Evolutionary conservation across 306 rosid genomes (phyloP), one percentile per base, ranked within the genome.

Genomic region (Quercus bicolor): DNA sequence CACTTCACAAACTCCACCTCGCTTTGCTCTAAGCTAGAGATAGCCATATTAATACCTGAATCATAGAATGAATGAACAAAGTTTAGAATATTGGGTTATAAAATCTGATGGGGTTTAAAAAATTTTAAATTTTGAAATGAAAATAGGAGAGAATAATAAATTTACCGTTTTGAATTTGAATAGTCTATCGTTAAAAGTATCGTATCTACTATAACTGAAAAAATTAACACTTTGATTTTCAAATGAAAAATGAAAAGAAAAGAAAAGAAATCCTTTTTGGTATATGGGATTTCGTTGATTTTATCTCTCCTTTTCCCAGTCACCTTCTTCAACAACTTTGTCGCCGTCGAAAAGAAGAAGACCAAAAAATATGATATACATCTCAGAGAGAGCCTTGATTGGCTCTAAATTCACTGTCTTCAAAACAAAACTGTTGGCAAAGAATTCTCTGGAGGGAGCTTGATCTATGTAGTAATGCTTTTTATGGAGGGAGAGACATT

Each of bases 261-360:
- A 34, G 43, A 45, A 48, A 48, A 10, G 53, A 48, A 48, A 48
- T 12, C 16, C 15, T 48, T 48, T 48, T 48, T 48, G 45, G 45
- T 40, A 40, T 40, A 40, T 40, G 45, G 45, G 11, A 40, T 40
- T 40, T 40, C 45, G 45, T 40, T 40, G 45, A 40, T 48, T 48
- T 81, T 86, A 89, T 91, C 91, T 43, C 86, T 89, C 89, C 54
- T 84, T 89, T 77, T 87, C 90, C 93, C 96, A 91, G 81, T 84
- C 62, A 77, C 73, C 77, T 15, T 87, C 92, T 53, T 85, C 78
- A 13, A 81, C 73, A 13, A 83, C 73, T 75, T 88, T 76, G 66
- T 83, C 79, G 68, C 90, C 87, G 60, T 79, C 69, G 37, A 83
- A 83, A n/a, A 59, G 72, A 60, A 81, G 65, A 60, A 82, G 31